Conservation (phyloP, 768 basidiomycete species). For the Trametes gibbosa region DNA sequence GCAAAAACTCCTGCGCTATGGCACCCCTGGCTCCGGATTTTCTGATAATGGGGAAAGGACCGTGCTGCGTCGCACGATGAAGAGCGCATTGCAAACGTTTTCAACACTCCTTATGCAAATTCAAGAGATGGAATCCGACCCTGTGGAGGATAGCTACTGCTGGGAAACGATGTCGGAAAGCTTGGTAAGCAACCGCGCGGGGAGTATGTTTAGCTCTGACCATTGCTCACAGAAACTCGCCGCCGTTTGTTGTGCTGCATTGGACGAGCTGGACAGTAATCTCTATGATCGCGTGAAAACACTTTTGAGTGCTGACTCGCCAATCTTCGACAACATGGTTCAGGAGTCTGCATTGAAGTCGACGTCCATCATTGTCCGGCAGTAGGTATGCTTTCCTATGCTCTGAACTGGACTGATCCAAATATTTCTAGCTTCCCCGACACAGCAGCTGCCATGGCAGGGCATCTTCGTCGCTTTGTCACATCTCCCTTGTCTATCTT, state of each 20-base stretch:
- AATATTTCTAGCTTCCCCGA: constrained; percentile 64
- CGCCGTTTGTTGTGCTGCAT: constrained; percentile 73
- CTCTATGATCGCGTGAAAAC: constrained; percentile 68
- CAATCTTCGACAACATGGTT: constrained; percentile 78
- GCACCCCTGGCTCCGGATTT: constrained; percentile 42
- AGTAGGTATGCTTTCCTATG: constrained; percentile 42
- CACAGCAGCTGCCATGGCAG: constrained; percentile 70
- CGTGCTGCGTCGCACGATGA: constrained; percentile 46
- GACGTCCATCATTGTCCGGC: constrained; percentile 79
- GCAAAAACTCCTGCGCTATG: constrained; percentile 59
- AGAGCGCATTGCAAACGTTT: constrained; percentile 72
- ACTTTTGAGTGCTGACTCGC: constrained; percentile 76
- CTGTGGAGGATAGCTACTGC: constrained; percentile 80
- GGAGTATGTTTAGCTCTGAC: not conserved
- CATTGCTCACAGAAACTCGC: constrained; percentile 67
- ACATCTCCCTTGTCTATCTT: constrained; percentile 86
- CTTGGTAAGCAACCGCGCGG: constrained; percentile 47
- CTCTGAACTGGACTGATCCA: not conserved
- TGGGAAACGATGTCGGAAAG: constrained; percentile 94
- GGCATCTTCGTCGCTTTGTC: constrained; percentile 82
- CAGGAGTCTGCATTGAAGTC: constrained; percentile 90
- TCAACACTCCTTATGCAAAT: constrained; percentile 75
- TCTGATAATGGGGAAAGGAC: constrained; percentile 26
- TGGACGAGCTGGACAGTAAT: constrained; percentile 63
- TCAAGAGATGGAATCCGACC: constrained; percentile 78